These are phyloP conservation scores for Leptodermis oblonga DNA, from an alignment of 257 asterid species.

Conservation along the genomic window DNA sequence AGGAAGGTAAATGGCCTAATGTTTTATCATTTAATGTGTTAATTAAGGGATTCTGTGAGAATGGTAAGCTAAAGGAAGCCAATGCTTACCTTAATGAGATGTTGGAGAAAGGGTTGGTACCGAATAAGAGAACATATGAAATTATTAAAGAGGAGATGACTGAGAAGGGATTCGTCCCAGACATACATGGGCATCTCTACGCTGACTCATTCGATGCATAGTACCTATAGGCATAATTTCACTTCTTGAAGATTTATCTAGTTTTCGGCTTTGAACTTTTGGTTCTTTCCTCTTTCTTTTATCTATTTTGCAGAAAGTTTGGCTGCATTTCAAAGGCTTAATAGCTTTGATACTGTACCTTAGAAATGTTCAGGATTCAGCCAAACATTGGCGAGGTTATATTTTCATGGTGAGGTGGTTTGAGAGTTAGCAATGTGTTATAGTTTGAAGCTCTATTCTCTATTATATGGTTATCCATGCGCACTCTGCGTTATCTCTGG, in stretches of 20 bases:
- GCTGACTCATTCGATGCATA: slow-evolving; percentile 32
- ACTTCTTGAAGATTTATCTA: background rate
- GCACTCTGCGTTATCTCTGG: slow-evolving; percentile 1
- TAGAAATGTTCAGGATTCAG: too few relatives aligned
- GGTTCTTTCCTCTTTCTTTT: background rate
- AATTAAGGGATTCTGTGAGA: slow-evolving; percentile 65
- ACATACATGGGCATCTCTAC: slow-evolving; percentile 76
- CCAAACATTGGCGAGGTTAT: too few relatives aligned
- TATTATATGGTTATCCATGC: background rate
- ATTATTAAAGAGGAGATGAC: slow-evolving; percentile 68
- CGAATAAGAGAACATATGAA: slow-evolving; percentile 69
- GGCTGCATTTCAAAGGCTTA: background rate
- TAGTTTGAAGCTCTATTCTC: background rate
- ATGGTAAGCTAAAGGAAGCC: slow-evolving; percentile 64
- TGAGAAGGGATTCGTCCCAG: slow-evolving; percentile 84
- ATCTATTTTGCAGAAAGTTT: background rate
- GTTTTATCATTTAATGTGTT: slow-evolving; percentile 69
- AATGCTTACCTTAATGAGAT: slow-evolving; percentile 68
- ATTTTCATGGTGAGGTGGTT: background rate
- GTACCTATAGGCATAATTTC: background rate
- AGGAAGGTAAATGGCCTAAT: slow-evolving; percentile 70
- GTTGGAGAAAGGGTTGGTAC: slow-evolving; percentile 88
- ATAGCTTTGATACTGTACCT: background rate
- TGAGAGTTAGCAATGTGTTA: background rate
- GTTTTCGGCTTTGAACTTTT: background rate